phyloP scores from a whole-genome alignment of 1,139 yeast genomes.

The Kodamaea arcana region DNA sequence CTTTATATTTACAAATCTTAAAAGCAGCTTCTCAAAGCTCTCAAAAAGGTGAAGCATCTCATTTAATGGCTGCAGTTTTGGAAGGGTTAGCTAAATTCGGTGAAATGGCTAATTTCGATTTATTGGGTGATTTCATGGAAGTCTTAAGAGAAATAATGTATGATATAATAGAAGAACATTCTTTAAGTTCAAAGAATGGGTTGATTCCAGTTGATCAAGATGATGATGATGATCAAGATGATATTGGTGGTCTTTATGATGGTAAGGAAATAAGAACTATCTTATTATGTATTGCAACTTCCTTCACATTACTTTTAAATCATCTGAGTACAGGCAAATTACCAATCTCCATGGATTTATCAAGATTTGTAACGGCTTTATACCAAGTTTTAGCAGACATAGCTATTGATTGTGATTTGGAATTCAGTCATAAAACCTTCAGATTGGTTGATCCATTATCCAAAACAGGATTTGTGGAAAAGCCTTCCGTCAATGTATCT shows the following conservation, averaged over 20 bases:
- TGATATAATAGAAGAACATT: constrained; percentile 38
- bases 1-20: constrained; percentile 73
- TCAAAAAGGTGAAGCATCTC: constrained; percentile 39
- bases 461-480: constrained; percentile 29
- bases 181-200: constrained; percentile 14
- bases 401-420: constrained; percentile 78
- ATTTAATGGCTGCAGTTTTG: constrained; percentile 75
- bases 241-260: constrained; percentile 28
- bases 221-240: constrained; percentile 22
- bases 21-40: constrained; percentile 38
- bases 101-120: constrained; percentile 85
- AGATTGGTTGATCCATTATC: constrained; percentile 74
- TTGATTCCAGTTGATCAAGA: constrained; percentile 13
- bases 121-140: constrained; percentile 87
- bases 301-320: constrained; percentile 75
- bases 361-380: constrained; percentile 69
- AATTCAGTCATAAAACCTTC: constrained; percentile 75
- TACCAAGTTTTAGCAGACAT: constrained; percentile 64
- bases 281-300: constrained; percentile 79
- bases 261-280: constrained; percentile 58
- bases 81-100: constrained; percentile 92
- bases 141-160: constrained; percentile 76
- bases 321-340: constrained; percentile 55
- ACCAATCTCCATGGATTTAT: constrained; percentile 62
- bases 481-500: constrained; percentile 77